Conservation (phyloP, 2,329 filamentous ascomycete species). For the Neospermospora avenae region DNA sequence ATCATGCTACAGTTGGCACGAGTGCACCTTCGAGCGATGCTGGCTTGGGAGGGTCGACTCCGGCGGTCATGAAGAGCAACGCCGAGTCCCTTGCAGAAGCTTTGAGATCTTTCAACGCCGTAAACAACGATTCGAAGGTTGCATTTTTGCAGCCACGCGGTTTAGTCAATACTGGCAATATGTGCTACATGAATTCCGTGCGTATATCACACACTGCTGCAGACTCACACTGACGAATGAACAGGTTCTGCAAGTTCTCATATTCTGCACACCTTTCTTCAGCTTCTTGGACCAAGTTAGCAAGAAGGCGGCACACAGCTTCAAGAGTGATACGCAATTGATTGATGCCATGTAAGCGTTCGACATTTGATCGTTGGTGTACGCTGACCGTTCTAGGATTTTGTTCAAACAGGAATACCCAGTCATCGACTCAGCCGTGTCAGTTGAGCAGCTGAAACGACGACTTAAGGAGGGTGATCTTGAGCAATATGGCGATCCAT, state of each 20-base stretch:
- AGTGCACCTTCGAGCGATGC: constrained; percentile 35
- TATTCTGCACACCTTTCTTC: constrained; percentile 93
- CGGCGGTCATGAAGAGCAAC: constrained; percentile 45
- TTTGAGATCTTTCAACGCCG: constrained; percentile 66
- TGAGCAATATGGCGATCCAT: constrained; percentile 85
- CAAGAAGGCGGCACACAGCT: constrained; percentile 80
- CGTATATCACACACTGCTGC: constrained; percentile 37
- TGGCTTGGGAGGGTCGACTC: constrained; percentile 32
- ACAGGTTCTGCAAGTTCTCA: constrained; percentile 89
- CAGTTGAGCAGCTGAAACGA: constrained; percentile 69
- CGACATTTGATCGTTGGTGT: not conserved
- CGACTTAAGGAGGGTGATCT: constrained; percentile 78
- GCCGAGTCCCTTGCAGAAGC: constrained; percentile 70
- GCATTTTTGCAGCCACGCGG: constrained; percentile 89
- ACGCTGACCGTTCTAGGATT: constrained; percentile 56
- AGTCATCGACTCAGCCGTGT: constrained; percentile 74
- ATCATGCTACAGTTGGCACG: constrained; percentile 43
- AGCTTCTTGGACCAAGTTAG: constrained; percentile 86
- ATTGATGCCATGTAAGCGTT: constrained; percentile 82
- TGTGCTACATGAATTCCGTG: constrained; percentile 99
- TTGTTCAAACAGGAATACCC: constrained; percentile 95
- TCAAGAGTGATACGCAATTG: constrained; percentile 92
- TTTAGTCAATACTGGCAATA: constrained; percentile 94
- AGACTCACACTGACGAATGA: constrained; percentile 35
- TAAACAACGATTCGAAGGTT: constrained; percentile 56